These are phyloP conservation scores for Furculomyces boomerangus DNA, from an alignment of 371 early-diverging fungal species.

Conservation along the genomic window DNA sequence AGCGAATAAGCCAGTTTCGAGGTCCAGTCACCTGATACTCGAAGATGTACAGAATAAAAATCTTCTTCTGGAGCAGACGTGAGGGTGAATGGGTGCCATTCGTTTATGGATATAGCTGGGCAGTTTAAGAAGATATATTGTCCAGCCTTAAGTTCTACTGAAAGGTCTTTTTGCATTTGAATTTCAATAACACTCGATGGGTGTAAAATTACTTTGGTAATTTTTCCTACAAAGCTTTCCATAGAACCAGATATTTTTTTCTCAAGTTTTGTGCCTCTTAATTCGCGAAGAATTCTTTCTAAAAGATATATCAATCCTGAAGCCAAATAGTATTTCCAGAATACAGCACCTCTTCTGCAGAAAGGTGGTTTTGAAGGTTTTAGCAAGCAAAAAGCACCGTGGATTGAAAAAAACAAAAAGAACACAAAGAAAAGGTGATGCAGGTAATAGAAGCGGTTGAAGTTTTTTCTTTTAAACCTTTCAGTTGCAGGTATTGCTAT, in stretches of 20 bases:
- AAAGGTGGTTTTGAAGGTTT: constrained; percentile 41
- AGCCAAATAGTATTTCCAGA: constrained; percentile 66
- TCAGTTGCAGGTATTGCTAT: constrained; percentile 51
- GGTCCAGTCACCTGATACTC: constrained; percentile 75
- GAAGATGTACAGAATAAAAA: constrained; percentile 61
- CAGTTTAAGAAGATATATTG: constrained; percentile 55
- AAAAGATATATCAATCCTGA: constrained; percentile 42
- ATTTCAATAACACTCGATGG: constrained; percentile 53
- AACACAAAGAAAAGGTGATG: constrained; percentile 70
- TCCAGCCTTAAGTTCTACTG: constrained; percentile 45
- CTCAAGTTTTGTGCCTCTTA: constrained; percentile 25
- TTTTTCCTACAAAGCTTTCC: constrained; percentile 30
- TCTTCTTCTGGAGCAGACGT: constrained; percentile 72
- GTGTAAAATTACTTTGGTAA: constrained; percentile 47
- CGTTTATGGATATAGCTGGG: constrained; percentile 33
- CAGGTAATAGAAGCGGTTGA: constrained; percentile 67
- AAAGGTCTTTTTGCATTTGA: constrained; percentile 36
- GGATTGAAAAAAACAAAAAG: constrained; percentile 56
- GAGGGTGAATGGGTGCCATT: constrained; percentile 86
- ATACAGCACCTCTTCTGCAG: constrained; percentile 49
- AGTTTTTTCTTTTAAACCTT: constrained; percentile 37
- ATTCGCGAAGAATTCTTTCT: constrained; percentile 54
- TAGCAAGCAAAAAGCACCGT: constrained; percentile 71
- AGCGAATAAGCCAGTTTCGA: constrained; percentile 40
- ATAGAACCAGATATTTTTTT: constrained; percentile 3